Evolutionary conservation across 805 yeast genomes (phyloP).

Genomic region (Torulaspora franciscae): DNA sequence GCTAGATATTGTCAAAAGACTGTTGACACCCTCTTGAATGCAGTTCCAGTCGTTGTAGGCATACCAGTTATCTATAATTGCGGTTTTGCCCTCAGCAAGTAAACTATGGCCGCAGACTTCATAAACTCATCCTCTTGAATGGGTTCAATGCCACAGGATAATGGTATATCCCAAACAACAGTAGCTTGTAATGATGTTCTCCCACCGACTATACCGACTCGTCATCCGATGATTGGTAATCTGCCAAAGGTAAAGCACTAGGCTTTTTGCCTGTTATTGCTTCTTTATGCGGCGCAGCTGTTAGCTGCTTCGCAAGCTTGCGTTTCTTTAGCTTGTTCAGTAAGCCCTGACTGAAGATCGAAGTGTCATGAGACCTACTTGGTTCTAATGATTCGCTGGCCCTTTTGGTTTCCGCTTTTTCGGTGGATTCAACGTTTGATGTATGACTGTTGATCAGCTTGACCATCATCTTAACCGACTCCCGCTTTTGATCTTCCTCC

Average conservation of each 20-base stretch:
- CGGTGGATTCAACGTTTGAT: not conserved
- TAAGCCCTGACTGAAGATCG: constrained; percentile 6
- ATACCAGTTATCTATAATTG: too few relatives aligned
- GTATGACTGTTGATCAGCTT: constrained; percentile 21
- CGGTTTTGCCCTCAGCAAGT: too few relatives aligned
- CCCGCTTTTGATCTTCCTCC: constrained; percentile 26
- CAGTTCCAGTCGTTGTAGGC: too few relatives aligned
- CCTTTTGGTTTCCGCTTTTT: not conserved
- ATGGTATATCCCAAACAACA: too few relatives aligned
- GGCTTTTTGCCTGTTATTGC: not conserved
- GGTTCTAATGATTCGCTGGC: not conserved
- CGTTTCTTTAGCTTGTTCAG: constrained; percentile 13
- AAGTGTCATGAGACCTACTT: not conserved
- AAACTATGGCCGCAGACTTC: too few relatives aligned
- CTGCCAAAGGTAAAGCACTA: constrained; percentile 3
- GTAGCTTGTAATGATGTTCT: not conserved
- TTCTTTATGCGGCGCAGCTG: not conserved
- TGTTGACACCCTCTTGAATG: too few relatives aligned
- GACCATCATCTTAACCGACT: constrained; percentile 25
- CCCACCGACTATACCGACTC: not conserved
- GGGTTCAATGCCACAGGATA: too few relatives aligned
- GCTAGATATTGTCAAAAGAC: too few relatives aligned
- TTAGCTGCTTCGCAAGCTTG: constrained; percentile 1
- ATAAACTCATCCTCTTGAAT: too few relatives aligned
- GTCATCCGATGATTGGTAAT: constrained; percentile 14